Base-by-base conservation (phyloP, 140 eudicot genomes). In the Senecio squalidus region DNA sequence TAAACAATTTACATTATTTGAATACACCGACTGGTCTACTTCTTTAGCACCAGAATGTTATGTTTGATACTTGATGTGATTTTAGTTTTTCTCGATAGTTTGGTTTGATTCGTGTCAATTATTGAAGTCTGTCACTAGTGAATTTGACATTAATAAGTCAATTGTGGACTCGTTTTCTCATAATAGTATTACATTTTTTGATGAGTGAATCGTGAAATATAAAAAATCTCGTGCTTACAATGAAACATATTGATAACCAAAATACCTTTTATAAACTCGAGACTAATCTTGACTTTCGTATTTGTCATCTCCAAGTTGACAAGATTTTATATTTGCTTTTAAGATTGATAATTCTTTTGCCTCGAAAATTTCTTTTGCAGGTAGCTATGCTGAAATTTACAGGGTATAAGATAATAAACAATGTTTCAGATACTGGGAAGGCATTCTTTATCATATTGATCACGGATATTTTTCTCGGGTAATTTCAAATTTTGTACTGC, bases 381-480 rank as follows among this genome's bases (percentile, higher is more conserved):
- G 96, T 92, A 64, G 84, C 96, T 54, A 75, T 92, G 76, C 82
- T 92, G 80, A 92, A 92, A 71, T 92, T 92, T 81, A 84, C 98
- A 58, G 98, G 98, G 29, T 87, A 92, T 78, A 92, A 92, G 61
- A 79, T 92, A 58, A 14, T 92, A 69, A 92, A 80, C 74, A 92
- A 87, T 36, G 55, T 92, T 33, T 69, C 98, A 43, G 98, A 92
- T 80, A 74, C 89, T 1, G 96, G 96, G 59, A 92, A 92, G 84
- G 98, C 98, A 60, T 84, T 92, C 54, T 74, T 82, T 45, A 84
- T 92, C 46, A 92, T 92, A 40, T 86, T 82, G 48, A 65, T 82
- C 46, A 82, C 96, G 0, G 98, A 92, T 76, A 92, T 87, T 64
- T 82, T 84, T 79, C 82, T 87, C 27, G 98, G 98, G 98, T 92